Percentiles rank a stretch among this genome's conserved stretches.
phyloP scores from a whole-genome alignment of 345 rosid genomes.

The Angophora floribunda region DNA sequence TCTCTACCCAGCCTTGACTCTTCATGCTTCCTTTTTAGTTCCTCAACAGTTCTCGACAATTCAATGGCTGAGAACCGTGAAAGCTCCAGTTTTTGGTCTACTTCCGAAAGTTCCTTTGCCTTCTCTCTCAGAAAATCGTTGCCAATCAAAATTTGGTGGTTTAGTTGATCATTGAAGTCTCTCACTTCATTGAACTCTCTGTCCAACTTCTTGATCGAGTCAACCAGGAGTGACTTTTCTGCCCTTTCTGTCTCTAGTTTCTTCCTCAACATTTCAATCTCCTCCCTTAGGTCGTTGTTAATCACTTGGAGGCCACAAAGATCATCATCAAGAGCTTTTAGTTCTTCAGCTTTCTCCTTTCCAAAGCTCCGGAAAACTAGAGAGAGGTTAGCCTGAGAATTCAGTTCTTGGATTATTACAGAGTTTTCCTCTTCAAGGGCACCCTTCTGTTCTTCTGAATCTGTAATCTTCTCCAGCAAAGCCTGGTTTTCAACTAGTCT shows the following conservation, averaged over 20 bases:
- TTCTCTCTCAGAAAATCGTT: slow-evolving; percentile 51
- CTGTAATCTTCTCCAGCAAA: slow-evolving; percentile 32
- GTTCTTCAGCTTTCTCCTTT: slow-evolving; percentile 42
- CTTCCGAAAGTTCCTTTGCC: slow-evolving; percentile 49
- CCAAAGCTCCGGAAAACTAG: slow-evolving; percentile 42
- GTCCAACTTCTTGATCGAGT: slow-evolving; percentile 37
- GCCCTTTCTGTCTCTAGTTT: slow-evolving; percentile 37
- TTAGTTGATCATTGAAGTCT: slow-evolving; percentile 49
- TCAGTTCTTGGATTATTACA: slow-evolving; percentile 35
- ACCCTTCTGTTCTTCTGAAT: slow-evolving; percentile 32
- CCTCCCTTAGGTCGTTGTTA: slow-evolving; percentile 33
- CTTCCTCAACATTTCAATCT: slow-evolving; percentile 33
- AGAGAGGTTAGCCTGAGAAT: slow-evolving; percentile 35
- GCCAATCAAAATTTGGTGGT: slow-evolving; percentile 34
- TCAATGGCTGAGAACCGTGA: slow-evolving; percentile 42
- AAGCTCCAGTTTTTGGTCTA: slow-evolving; percentile 58
- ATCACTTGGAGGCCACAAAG: slow-evolving; percentile 17
- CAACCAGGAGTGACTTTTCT: slow-evolving; percentile 30
- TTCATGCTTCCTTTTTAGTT: slow-evolving; percentile 46
- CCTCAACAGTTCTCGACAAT: slow-evolving; percentile 45
- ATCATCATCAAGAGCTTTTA: slow-evolving; percentile 33
- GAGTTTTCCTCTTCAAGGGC: slow-evolving; percentile 52
- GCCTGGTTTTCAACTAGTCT: slow-evolving; percentile 30
- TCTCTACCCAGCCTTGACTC: slow-evolving; percentile 28
- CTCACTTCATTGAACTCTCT: slow-evolving; percentile 43